These are phyloP conservation scores for Passiflora organensis DNA, from an alignment of 345 rosid genomes.

Conservation along the genomic window DNA sequence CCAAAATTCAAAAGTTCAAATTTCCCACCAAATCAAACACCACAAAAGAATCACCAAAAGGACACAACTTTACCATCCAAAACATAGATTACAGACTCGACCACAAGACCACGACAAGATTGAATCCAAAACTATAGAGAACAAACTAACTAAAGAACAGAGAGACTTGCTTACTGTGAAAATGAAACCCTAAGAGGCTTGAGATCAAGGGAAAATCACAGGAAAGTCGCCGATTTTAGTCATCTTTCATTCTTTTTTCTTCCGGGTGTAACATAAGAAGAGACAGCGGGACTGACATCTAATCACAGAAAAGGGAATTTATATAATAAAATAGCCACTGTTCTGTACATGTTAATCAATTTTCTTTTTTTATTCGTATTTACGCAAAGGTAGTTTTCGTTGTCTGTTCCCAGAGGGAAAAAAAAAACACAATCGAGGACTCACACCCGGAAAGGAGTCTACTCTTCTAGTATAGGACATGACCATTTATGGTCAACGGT, in stretches of 20 bases:
- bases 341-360: no score
- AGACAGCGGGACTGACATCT: no score
- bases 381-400: constrained; percentile 17
- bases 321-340: neutral
- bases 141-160: neutral
- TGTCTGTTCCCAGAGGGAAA: constrained; percentile 10
- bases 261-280: no score
- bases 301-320: neutral
- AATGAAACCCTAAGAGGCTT: constrained; percentile 10
- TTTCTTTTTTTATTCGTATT: no score
- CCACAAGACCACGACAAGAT: neutral
- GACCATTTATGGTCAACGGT: no score
- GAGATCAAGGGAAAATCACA: constrained; percentile 3
- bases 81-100: constrained; percentile 2
- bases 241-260: neutral
- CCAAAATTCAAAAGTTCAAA: neutral
- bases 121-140: neutral
- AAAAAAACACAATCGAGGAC: no score
- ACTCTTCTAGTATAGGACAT: no score
- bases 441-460: no score
- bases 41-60: neutral
- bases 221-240: constrained; percentile 16
- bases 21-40: constrained; percentile 13
- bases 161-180: constrained; percentile 18
- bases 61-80: neutral